A percentile compares a stretch with the other conserved stretches of the same genome.
These are phyloP conservation scores for Peniophora sp. DNA, from an alignment of 1,284 basidiomycete species.

Conservation along the genomic window DNA sequence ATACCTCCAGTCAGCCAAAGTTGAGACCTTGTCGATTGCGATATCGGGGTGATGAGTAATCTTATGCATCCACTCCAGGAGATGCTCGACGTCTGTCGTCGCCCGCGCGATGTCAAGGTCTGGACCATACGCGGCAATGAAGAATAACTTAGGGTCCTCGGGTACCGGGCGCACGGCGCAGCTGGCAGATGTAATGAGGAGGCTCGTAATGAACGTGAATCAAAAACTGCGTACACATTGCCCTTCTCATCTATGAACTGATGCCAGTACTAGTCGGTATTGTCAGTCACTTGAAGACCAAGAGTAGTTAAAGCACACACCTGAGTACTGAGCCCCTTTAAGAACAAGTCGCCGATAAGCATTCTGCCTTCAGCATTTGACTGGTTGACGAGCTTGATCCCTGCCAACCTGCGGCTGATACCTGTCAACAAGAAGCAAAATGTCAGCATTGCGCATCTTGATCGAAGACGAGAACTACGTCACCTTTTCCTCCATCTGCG, in stretches of 20 bases:
- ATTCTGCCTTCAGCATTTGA: slow-evolving; percentile 18
- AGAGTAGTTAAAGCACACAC: slow-evolving; percentile 9
- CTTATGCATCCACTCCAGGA: no score
- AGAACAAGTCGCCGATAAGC: slow-evolving; percentile 21
- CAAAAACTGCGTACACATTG: slow-evolving; percentile 9
- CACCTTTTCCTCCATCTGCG: slow-evolving; percentile 29
- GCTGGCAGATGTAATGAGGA: neutral
- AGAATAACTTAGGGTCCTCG: no score
- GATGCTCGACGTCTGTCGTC: no score
- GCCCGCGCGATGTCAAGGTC: no score
- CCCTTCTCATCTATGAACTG: slow-evolving; percentile 15
- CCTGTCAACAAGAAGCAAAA: neutral
- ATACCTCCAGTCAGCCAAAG: no score
- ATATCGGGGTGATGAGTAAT: no score
- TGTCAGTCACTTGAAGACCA: neutral
- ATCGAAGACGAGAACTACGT: no score
- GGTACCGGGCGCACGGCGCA: no score
- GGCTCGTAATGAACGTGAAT: neutral
- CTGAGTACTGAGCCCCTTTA: slow-evolving; percentile 16
- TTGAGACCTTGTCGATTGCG: no score
- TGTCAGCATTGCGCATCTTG: no score
- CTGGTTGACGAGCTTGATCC: slow-evolving; percentile 20
- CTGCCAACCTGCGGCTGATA: neutral
- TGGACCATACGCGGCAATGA: no score
- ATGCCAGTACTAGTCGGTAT: slow-evolving; percentile 20